phyloP scores from a whole-genome alignment of 2,329 filamentous ascomycete genomes.

The Colletotrichum truncatum region DNA sequence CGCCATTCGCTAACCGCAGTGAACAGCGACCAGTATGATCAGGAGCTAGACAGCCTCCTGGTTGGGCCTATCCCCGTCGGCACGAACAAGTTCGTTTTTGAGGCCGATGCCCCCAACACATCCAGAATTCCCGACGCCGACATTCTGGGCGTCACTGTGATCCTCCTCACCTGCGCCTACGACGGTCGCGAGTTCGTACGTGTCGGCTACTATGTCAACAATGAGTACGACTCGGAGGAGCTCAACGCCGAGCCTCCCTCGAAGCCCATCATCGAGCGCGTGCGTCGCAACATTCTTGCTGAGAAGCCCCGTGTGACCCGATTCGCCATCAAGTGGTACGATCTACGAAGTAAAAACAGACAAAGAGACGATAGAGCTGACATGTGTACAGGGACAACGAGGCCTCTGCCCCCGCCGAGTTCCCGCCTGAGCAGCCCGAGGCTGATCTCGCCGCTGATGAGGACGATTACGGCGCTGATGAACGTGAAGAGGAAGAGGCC shows the following conservation, averaged over 20 bases:
- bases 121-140: constrained; percentile 92
- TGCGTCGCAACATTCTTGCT: constrained; percentile 89
- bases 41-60: constrained; percentile 96
- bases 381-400: constrained; percentile 83
- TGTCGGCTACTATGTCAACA: constrained; percentile 99
- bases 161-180: constrained; percentile 95
- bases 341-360: constrained; percentile 23
- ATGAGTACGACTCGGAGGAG: constrained; percentile 95
- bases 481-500: constrained; percentile 76
- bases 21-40: constrained; percentile 89
- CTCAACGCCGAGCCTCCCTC: constrained; percentile 88
- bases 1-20: constrained; percentile 21
- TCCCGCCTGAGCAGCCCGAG: constrained; percentile 96
- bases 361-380: constrained; percentile 7
- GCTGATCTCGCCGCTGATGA: constrained; percentile 89
- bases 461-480: constrained; percentile 90
- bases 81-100: constrained; percentile 98
- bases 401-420: constrained; percentile 93
- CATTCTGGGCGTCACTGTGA: constrained; percentile 95
- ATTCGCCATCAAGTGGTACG: constrained; percentile 98
- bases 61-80: constrained; percentile 98
- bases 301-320: constrained; percentile 98
- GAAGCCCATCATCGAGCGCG: constrained; percentile 92
- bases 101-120: constrained; percentile 91
- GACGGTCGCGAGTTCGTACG: constrained; percentile 97